Evolutionary conservation across 2,329 filamentous ascomycete species (phyloP), one percentile per base, ranked within the genome.

Genomic region (Penicillium verrucosum): DNA sequence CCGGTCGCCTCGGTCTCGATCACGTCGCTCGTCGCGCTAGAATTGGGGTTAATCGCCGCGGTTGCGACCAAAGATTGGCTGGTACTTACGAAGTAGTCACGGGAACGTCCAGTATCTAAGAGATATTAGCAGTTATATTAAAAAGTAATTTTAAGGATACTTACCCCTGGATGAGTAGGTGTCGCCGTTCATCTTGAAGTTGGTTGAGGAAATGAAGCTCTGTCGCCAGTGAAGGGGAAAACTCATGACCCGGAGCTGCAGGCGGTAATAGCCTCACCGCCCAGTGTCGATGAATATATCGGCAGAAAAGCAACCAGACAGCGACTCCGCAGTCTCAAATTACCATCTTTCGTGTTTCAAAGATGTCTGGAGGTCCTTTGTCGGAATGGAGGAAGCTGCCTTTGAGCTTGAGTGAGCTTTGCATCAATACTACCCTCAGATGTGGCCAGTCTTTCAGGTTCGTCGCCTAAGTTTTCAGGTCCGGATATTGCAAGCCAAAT

Each of bases 381-480:
- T 81, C 87, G 16, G 89, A 90, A 71, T 99, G 94, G 94, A 85
- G 85, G 62, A 95, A 90, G 77, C 78, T 99, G 64, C 92, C 94
- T 25, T 79, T 97, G 40, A 89, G 82, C 59, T 77, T 96, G 34
- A 84, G 87, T 4, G 94, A 99, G 71, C 83, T 99, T 4, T 97
- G 91, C 72, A 92, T 99, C 63, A 91, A 96, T 67, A 99, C 93
- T 0, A 96, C 92, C 0, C 79, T 99, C 34, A 87, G 93, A 60
- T 99, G 94, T 72, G 94, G 94, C 4, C 94, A 99, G 73, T 96
- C 93, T 0, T 99, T 99, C 65, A 78, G 85, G 84, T 85, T 73
- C 57, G 63, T 61, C 44, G 25, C 41, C 61, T 51, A 16, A 27
- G 38, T 34, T 47, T 23, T 25, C 12, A 12, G 30, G 12, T 1